Base-by-base conservation (phyloP, 129 eudicot species). In the Sambucus nigra region DNA sequence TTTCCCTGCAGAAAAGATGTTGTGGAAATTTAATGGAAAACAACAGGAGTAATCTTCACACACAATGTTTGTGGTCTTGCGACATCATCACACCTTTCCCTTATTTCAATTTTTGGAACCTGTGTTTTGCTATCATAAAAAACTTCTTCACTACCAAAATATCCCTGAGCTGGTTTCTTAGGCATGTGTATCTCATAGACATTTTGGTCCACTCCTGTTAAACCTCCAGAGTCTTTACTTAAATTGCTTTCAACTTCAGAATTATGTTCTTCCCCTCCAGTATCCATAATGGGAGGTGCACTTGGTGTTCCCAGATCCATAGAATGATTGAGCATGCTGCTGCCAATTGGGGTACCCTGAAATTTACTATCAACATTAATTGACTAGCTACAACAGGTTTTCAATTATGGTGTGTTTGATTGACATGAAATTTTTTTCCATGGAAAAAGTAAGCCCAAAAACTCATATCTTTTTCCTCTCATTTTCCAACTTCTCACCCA, bases 241-340 rank as follows among this genome's bases (percentile, higher is more conserved):
- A 29, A 50, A 60, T 59, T 79, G 68, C 69, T 55, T 52, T 57
- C 69, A 48, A 52, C 74, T 54, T 71, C 86, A 19, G 32, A 47
- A 16, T 25, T 17, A 27, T 24, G 45, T 18, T 52, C 69, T 51
- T 15, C 25, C 0, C 73, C 55, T 16, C 86, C 67, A 33, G 75
- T 70, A 45, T 77, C 94, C 48, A 71, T 59, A 48, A 83, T 69
- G 5, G 96, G 96, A 19, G 96, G 96, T 51, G 96, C 96, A 75
- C 96, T 88, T 13, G 96, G 96, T 44, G 94, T 88, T 51, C 87
- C 96, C 53, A 87, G 64, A 5, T 84, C 87, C 40, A 66, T 75
- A 12, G 16, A 39, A 21, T 56, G 71, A 55, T 31, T 57, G n/a
- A 64, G 18, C 15, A 5, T 4, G 33, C 26, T 33, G 60, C 44